Conservation (phyloP, 1,139 yeast genomes). For the Blastobotrys petasosporus region DNA sequence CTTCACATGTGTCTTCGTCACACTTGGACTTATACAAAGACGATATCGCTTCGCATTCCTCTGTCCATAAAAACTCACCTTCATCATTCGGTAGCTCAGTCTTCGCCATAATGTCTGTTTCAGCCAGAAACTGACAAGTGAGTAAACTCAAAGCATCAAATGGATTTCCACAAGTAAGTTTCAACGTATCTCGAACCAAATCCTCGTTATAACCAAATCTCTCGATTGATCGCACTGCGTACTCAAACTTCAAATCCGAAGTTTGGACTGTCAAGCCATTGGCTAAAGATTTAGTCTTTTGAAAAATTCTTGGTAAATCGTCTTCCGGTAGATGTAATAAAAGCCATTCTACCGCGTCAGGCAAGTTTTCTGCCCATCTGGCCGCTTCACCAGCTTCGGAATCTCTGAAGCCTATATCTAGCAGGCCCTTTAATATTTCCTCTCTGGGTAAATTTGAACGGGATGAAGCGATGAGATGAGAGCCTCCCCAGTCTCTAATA, state of each 20-base stretch:
- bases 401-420: slow-evolving; percentile 58
- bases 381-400: slow-evolving; percentile 70
- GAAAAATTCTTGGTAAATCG: slow-evolving; percentile 60
- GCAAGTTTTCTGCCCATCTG: slow-evolving; percentile 45
- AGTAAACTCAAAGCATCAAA: slow-evolving; percentile 15
- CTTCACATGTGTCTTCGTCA: slow-evolving; percentile 32
- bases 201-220: slow-evolving; percentile 68
- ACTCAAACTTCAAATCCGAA: slow-evolving; percentile 41
- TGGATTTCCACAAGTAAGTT: slow-evolving; percentile 37
- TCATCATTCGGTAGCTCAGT: neutral
- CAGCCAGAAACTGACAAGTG: slow-evolving; percentile 32
- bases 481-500: slow-evolving; percentile 30
- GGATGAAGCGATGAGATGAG: slow-evolving; percentile 6
- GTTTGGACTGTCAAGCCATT: slow-evolving; percentile 30
- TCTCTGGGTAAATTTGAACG: too few species aligned
- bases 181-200: slow-evolving; percentile 49
- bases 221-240: slow-evolving; percentile 48
- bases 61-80: slow-evolving; percentile 2
- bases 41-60: slow-evolving; percentile 5
- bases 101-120: slow-evolving; percentile 4
- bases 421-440: slow-evolving; percentile 26
- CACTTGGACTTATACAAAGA: slow-evolving; percentile 3
- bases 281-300: slow-evolving; percentile 30
- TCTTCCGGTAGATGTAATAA: slow-evolving; percentile 89
- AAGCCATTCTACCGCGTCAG: slow-evolving; percentile 66